These are phyloP conservation scores for Oxytropis ochrocephala DNA, from an alignment of 306 rosid species.

Conservation along the genomic window DNA sequence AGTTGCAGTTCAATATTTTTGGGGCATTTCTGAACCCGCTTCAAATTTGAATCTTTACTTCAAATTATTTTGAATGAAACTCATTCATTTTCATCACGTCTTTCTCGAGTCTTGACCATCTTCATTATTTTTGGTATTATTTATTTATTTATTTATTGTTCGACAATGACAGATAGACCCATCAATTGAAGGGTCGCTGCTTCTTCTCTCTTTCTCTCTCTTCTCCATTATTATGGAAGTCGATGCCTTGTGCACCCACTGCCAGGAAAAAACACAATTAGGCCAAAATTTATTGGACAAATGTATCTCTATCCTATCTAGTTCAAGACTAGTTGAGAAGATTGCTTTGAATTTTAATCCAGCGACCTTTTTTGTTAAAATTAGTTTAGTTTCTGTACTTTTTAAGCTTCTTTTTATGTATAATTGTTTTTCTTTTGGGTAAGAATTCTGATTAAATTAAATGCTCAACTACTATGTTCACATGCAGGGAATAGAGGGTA, in stretches of 20 bases:
- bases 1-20: neutral
- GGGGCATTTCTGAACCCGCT: neutral
- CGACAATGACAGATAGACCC: conserved; percentile 35
- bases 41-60: neutral
- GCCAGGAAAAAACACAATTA: neutral
- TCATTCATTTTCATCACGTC: conserved; percentile 18
- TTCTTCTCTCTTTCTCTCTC: conserved; percentile 16
- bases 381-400: conserved; percentile 16
- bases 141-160: conserved; percentile 17
- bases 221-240: conserved; percentile 16
- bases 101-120: neutral
- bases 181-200: neutral
- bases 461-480: conserved; percentile 42
- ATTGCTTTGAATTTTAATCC: conserved; percentile 13
- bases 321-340: neutral
- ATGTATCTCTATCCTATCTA: neutral
- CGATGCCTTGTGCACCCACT: neutral
- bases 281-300: neutral
- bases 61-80: conserved; percentile 8
- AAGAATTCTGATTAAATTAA: conserved; percentile 29
- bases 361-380: conserved; percentile 21
- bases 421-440: neutral
- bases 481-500: conserved; percentile 33
- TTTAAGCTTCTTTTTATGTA: conserved; percentile 8
- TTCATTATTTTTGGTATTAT: neutral